Percentiles rank a stretch among this genome's conserved stretches.
Conservation (phyloP, 805 yeast genomes). For the Zygotorulaspora danielsina region DNA sequence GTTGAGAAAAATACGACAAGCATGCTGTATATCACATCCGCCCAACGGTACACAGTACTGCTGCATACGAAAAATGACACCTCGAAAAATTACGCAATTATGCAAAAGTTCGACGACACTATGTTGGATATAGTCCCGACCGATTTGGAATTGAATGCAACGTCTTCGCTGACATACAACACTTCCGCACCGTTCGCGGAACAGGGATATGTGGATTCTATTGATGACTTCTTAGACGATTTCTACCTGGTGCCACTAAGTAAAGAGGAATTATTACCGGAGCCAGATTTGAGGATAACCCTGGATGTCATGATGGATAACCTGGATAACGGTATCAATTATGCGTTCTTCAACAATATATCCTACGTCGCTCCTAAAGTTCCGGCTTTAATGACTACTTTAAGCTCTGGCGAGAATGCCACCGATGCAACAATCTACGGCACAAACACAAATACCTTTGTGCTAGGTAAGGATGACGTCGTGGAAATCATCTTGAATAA, state of each 20-base stretch:
- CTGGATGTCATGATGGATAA: constrained; percentile 80
- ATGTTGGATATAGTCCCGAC: constrained; percentile 77
- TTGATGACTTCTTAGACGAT: constrained; percentile 65
- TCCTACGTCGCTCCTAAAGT: constrained; percentile 78
- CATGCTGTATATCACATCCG: constrained; percentile 75
- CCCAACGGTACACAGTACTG: constrained; percentile 85
- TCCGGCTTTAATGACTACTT: constrained; percentile 77
- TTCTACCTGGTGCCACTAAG: constrained; percentile 64
- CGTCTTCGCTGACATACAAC: constrained; percentile 67
- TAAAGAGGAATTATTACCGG: constrained; percentile 51
- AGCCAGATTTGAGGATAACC: constrained; percentile 65
- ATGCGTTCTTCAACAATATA: constrained; percentile 92
- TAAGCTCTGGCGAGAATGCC: constrained; percentile 62
- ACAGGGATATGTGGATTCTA: constrained; percentile 43
- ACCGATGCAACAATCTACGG: constrained; percentile 61
- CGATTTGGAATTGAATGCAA: constrained; percentile 63
- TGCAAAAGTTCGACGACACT: constrained; percentile 72
- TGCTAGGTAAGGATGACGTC: constrained; percentile 51
- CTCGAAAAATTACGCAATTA: constrained; percentile 73
- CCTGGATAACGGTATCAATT: constrained; percentile 80
- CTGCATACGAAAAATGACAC: constrained; percentile 62
- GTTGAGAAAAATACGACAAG: constrained; percentile 71
- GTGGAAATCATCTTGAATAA: constrained; percentile 83
- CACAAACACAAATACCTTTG: constrained; percentile 68
- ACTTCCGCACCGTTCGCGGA: constrained; percentile 39